phyloP scores from a whole-genome alignment of 768 basidiomycete species.

The Cytidiella melzeri region DNA sequence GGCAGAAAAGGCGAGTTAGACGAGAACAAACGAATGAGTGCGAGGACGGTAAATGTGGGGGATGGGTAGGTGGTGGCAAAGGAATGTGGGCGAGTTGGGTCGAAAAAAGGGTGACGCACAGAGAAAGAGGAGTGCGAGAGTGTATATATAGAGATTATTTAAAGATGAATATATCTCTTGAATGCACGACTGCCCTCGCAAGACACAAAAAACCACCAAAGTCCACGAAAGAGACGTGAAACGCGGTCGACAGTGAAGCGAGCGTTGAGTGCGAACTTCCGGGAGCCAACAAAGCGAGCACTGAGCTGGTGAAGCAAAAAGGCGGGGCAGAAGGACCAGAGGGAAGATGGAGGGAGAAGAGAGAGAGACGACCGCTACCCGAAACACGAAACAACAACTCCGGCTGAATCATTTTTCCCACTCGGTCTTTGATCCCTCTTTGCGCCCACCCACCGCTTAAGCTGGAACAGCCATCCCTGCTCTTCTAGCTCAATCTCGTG shows the following conservation, averaged over 20 bases:
- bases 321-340: slow-evolving; percentile 6
- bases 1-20: slow-evolving; percentile 39
- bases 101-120: slow-evolving; percentile 13
- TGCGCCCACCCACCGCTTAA: not conserved
- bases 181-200: slow-evolving; percentile 14
- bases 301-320: slow-evolving; percentile 7
- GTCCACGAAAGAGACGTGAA: slow-evolving; percentile 13
- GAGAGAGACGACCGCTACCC: slow-evolving; percentile 5
- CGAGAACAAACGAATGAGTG: slow-evolving; percentile 24
- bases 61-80: slow-evolving; percentile 18
- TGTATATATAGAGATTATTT: slow-evolving; percentile 19
- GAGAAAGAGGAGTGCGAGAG: slow-evolving; percentile 11
- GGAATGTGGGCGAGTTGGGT: slow-evolving; percentile 23
- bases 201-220: slow-evolving; percentile 13
- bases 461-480: not conserved
- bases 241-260: not conserved
- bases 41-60: slow-evolving; percentile 3
- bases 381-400: slow-evolving; percentile 1
- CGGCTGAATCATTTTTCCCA: not conserved
- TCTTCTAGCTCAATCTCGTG: no score
- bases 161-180: slow-evolving; percentile 17
- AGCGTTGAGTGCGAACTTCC: not conserved
- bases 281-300: slow-evolving; percentile 4
- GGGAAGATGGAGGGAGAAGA: slow-evolving; percentile 8
- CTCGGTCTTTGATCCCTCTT: not conserved